A percentile compares a stretch with the other conserved stretches of the same genome.
phyloP scores from a whole-genome alignment of 164 flowering plant genomes.

The Stephania japonica region DNA sequence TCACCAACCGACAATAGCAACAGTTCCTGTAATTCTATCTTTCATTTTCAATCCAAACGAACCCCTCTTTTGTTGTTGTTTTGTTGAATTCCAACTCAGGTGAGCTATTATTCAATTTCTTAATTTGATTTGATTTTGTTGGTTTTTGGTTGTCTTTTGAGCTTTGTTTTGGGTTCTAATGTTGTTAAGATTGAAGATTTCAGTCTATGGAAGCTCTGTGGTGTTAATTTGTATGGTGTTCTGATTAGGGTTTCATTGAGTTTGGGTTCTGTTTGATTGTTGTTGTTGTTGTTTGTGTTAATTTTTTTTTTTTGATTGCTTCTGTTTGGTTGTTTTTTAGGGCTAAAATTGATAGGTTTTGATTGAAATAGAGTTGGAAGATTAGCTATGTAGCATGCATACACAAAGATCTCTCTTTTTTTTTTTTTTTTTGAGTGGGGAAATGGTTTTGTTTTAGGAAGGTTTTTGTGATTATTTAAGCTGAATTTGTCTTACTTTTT shows the following conservation, averaged over 20 bases:
- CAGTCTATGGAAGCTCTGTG: not conserved
- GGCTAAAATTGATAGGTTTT: not conserved
- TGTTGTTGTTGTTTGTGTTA: not conserved
- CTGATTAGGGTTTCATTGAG: not conserved
- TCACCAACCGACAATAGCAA: too few relatives aligned
- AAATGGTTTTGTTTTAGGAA: not conserved
- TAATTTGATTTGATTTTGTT: not conserved
- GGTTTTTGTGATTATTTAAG: not conserved
- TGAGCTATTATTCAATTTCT: not conserved
- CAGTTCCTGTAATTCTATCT: too few relatives aligned
- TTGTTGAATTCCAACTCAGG: not conserved
- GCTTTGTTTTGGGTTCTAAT: not conserved
- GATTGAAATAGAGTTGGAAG: not conserved
- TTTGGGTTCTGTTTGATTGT: not conserved
- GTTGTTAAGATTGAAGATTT: not conserved
- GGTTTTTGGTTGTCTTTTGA: not conserved
- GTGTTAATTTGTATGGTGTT: not conserved
- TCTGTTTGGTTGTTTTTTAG: not conserved
- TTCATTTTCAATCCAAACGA: not conserved
- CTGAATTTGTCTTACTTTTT: not conserved
- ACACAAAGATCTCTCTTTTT: too few relatives aligned
- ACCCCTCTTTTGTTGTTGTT: not conserved
- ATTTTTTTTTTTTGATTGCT: not conserved
- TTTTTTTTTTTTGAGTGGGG: not conserved
- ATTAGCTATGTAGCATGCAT: not conserved